Percentiles rank a stretch among this genome's conserved stretches.
Evolutionary conservation across 2,329 filamentous ascomycete genomes (phyloP).

Genomic region (Zymoseptoria crescenta): DNA sequence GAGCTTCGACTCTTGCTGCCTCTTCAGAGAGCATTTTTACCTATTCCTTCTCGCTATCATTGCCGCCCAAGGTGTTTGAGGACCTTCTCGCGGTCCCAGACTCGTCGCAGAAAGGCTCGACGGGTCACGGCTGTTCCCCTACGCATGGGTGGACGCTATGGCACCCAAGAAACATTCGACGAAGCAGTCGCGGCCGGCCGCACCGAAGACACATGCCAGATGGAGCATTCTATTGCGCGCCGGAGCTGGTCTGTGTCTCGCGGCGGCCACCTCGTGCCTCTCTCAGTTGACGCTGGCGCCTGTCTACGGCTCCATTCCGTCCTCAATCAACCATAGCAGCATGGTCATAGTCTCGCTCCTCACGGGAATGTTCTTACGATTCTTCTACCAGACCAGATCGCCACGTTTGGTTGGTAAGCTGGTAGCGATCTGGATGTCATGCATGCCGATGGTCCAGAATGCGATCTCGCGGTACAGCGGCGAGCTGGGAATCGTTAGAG

Average conservation of each 20-base stretch:
- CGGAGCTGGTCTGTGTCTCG: slow-evolving; percentile 32
- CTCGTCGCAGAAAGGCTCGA: background rate
- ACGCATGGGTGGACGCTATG: no score
- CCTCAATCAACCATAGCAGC: slow-evolving; percentile 45
- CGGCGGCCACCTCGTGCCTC: slow-evolving; percentile 59
- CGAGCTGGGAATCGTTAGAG: slow-evolving; percentile 58
- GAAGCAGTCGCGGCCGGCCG: background rate
- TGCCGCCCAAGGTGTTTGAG: no score
- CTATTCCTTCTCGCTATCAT: background rate
- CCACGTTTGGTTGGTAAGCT: background rate
- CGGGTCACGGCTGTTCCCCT: no score
- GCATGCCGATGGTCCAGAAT: slow-evolving; percentile 65
- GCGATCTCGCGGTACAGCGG: slow-evolving; percentile 61
- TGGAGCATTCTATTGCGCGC: background rate
- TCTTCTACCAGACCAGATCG: background rate
- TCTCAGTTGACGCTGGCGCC: slow-evolving; percentile 74
- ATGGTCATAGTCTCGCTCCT: slow-evolving; percentile 36
- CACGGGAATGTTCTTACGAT: background rate
- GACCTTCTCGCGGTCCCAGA: background rate
- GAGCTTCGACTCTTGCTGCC: background rate
- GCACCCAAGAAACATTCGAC: background rate
- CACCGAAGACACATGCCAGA: background rate
- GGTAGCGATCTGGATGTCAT: slow-evolving; percentile 59
- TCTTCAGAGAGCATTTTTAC: background rate
- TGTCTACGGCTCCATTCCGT: slow-evolving; percentile 78